phyloP scores from a whole-genome alignment of 1,139 yeast genomes.

The Suhomyces coccinellae region DNA sequence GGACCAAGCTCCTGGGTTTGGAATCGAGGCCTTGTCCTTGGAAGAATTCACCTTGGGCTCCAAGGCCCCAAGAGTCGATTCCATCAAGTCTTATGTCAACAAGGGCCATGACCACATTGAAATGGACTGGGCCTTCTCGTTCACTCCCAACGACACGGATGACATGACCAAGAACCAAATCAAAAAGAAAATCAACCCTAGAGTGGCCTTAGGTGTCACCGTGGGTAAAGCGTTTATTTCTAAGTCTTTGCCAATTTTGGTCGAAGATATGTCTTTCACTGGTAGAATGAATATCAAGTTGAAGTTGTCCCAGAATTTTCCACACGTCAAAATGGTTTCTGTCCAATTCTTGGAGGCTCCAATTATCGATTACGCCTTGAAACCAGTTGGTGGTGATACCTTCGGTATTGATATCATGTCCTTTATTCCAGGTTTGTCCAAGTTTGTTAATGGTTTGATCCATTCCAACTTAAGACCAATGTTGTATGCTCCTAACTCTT shows the following conservation, averaged over 20 bases:
- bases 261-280: slow-evolving; percentile 73
- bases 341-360: slow-evolving; percentile 77
- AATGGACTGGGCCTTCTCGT: slow-evolving; percentile 82
- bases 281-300: slow-evolving; percentile 71
- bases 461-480: slow-evolving; percentile 72
- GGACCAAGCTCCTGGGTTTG: slow-evolving; percentile 78
- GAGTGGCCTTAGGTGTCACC: slow-evolving; percentile 75
- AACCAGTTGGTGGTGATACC: slow-evolving; percentile 88
- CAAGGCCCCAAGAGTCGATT: slow-evolving; percentile 72
- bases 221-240: slow-evolving; percentile 77
- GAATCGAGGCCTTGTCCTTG: slow-evolving; percentile 68
- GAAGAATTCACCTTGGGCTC: slow-evolving; percentile 80
- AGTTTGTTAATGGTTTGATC: slow-evolving; percentile 69
- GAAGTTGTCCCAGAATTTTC: slow-evolving; percentile 62
- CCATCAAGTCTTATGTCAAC: slow-evolving; percentile 69
- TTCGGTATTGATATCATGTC: slow-evolving; percentile 83
- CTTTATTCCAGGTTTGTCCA: slow-evolving; percentile 72
- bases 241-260: slow-evolving; percentile 71
- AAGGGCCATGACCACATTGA: slow-evolving; percentile 66
- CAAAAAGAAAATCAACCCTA: slow-evolving; percentile 69
- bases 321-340: slow-evolving; percentile 71
- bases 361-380: slow-evolving; percentile 70
- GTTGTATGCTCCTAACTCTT: slow-evolving; percentile 80
- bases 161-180: slow-evolving; percentile 79
- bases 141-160: slow-evolving; percentile 77